Percentiles rank a stretch among this genome's conserved stretches.
Conservation (phyloP, 768 basidiomycete species). For the Mycena capillaripes region DNA sequence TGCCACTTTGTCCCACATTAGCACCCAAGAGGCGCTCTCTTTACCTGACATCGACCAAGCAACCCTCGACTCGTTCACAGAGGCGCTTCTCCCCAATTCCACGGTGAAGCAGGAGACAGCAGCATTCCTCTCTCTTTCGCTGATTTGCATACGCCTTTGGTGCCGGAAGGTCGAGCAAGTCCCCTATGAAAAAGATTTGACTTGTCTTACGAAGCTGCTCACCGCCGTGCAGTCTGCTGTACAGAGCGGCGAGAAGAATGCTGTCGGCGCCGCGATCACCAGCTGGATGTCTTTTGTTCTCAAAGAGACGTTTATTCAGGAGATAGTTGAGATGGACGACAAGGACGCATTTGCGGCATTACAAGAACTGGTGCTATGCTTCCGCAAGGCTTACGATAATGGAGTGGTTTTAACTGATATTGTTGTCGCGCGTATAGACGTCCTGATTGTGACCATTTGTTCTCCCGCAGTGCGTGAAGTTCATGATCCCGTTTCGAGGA, state of each 20-base stretch:
- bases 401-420: background rate
- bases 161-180: background rate
- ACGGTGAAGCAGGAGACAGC: background rate
- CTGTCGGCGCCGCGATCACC: background rate
- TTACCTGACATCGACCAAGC: background rate
- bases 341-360: background rate
- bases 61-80: background rate
- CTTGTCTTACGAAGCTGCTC: background rate
- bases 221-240: background rate
- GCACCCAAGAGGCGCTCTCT: background rate
- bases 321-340: background rate
- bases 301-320: background rate
- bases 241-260: background rate
- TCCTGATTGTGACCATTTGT: background rate
- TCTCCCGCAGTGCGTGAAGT: background rate
- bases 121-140: background rate
- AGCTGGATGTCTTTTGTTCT: background rate
- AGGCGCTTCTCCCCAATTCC: background rate
- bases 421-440: background rate
- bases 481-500: too few relatives aligned
- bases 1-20: constrained; percentile 1
- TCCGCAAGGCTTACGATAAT: constrained; percentile 9
- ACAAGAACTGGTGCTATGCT: background rate
- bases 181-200: background rate
- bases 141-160: constrained; percentile 3